Evolutionary conservation across 306 rosid species (phyloP), one percentile per base, ranked within the genome.

Genomic region (Inga oerstediana): DNA sequence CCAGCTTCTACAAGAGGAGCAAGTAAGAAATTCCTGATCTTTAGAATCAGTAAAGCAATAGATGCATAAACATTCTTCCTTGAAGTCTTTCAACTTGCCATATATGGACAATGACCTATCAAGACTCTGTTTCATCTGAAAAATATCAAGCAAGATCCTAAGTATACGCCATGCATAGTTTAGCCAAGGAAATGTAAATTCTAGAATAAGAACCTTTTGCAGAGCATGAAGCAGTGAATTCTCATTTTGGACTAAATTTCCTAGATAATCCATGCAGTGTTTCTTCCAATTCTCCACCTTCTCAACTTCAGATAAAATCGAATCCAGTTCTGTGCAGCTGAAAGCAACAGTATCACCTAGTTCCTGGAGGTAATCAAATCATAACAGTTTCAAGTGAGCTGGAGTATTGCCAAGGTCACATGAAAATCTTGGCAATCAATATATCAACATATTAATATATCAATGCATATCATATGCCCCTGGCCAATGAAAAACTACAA

Each of bases 231-330:
- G 88, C 85, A 91, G 82, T 35, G 93, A 87, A 67, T 84, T 79
- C 72, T 84, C 86, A 65, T 86, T 95, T 79, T 84, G 89, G 86
- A 85, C 69, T 67, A 76, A 34, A 48, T 79, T 80, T 77, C 89
- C 90, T 54, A 90, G 72, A 58, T 79, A 75, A 49, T 78, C 83
- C 72, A 81, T 80, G 89, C 98, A 93, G 79, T 62, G 86, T 82
- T 83, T 88, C 87, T 87, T 89, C 99, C 99, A 96, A 87, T 83
- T 90, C 84, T 93, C 95, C 87, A 95, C 92, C 92, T 88, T 93
- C 80, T 82, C 94, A 87, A 92, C 97, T 88, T 91, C 92, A 83
- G 91, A 93, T 75, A 86, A 81, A 70, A 95, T 81, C 86, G 83
- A 76, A 77, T 92, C 88, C 45, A 91, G 91, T 82, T 93, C 98